Evolutionary conservation across 345 rosid species (phyloP), one percentile per base, ranked within the genome.

Genomic region (Trapa incisa): DNA sequence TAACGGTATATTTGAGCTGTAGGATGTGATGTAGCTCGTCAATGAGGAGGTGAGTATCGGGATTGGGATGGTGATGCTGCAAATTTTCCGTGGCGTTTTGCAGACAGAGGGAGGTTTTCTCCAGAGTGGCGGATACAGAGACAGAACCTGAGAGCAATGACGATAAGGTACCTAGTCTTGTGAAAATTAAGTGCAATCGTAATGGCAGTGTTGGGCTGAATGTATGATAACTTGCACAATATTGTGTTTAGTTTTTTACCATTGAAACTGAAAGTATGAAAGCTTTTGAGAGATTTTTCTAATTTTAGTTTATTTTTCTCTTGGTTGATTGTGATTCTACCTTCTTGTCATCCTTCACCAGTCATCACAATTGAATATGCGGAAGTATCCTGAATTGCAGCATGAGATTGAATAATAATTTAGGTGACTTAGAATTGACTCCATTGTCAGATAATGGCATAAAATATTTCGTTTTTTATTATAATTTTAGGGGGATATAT

Each of bases 121-220:
- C 86, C 79, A 84, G 97, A 79, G 85, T 61, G 32, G 81, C 85
- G 13, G 88, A 86, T 37, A 57, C 95, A 37, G 78, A 84, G 77
- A 87, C 77, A 5, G 91, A 88, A 80, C 87, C 97, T 43, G 97
- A 88, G 75, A 79, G 83, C 68, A 84, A 88, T 65, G 76, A 87
- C 56, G 92, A 90, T 67, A 74, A 86, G 96, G 98, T 67, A 65
- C 54, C 10, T 48, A 39, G 36, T 53, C 2, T 37, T 45, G 16
- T 65, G 47, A 22, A 65, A 16, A 7, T 65, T 5, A 16, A 50
- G 29, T 50, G 54, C 22, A 16, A 14, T 50, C n/a, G 1, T 50
- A 50, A 16, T 13, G 54, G 54, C 15, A 7, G 56, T 50, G 22
- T 62, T 37, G 65, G 29, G 29, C 29, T 22, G 29, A 22, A 22